These are phyloP conservation scores for Stachybotrys chlorohalonatus DNA, from an alignment of 2,329 filamentous ascomycete genomes.

Conservation along the genomic window DNA sequence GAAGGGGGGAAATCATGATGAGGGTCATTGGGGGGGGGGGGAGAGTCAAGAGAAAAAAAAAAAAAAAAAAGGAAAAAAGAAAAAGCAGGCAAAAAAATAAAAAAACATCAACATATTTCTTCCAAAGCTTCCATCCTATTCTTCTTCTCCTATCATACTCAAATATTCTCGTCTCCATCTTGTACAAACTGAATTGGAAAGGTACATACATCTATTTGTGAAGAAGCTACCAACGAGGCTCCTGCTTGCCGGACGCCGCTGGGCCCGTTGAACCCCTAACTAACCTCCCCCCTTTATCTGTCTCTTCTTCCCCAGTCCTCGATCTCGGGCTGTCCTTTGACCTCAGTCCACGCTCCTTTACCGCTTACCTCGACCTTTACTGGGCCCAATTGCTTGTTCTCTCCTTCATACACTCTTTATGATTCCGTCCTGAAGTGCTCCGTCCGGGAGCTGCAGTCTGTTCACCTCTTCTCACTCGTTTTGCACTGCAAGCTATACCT, in stretches of 20 bases:
- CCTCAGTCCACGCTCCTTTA: background rate
- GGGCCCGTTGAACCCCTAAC: background rate
- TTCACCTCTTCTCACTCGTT: slow-evolving; percentile 6
- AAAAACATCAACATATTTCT: background rate
- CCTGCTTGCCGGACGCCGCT: background rate
- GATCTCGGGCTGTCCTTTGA: background rate
- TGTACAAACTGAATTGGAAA: no score
- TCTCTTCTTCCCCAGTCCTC: background rate
- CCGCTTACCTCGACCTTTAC: background rate
- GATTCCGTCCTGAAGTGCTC: background rate
- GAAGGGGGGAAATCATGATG: no score
- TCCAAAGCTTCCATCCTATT: background rate
- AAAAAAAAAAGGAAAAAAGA: background rate
- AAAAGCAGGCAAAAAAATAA: background rate
- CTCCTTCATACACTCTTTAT: background rate
- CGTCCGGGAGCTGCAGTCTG: slow-evolving; percentile 13
- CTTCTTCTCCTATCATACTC: background rate
- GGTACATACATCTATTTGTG: no score
- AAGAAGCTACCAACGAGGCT: background rate
- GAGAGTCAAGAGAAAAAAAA: no score
- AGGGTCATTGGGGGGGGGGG: background rate
- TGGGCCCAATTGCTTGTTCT: background rate
- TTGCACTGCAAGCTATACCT: slow-evolving; percentile 5
- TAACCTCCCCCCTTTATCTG: background rate
- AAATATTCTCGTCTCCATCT: no score